Percentiles rank a stretch among this genome's conserved stretches.
Conservation (phyloP, 2,329 filamentous ascomycete genomes). For the Xylariaceae sp. region DNA sequence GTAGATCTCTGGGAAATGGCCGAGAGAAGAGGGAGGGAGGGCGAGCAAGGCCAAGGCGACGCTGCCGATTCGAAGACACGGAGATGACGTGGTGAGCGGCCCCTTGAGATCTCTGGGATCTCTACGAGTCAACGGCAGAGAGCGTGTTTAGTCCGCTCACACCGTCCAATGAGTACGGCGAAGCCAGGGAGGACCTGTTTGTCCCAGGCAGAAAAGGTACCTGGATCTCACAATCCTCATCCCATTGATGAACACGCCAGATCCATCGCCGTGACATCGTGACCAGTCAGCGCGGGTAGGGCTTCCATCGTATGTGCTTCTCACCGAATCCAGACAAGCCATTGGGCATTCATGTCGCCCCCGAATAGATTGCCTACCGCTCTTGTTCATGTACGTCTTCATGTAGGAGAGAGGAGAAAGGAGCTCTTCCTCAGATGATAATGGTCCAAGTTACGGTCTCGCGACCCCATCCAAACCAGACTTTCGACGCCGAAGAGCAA, state of each 20-base stretch:
- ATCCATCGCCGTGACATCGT: constrained; percentile 21
- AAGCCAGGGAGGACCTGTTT: not conserved
- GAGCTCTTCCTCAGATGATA: not conserved
- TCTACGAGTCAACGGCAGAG: not conserved
- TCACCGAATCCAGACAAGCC: constrained; percentile 6
- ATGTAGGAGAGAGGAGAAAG: not conserved
- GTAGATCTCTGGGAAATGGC: not conserved
- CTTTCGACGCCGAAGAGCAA: not conserved
- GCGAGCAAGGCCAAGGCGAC: not conserved
- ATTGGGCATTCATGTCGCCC: constrained; percentile 6
- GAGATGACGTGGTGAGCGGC: not conserved
- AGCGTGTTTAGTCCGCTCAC: not conserved
- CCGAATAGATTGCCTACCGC: not conserved
- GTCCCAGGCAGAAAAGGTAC: not conserved
- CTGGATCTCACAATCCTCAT: not conserved
- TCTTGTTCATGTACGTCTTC: not conserved
- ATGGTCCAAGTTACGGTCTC: not conserved
- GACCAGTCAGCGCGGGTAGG: constrained; percentile 13
- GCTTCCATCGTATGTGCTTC: constrained; percentile 4
- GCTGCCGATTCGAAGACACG: not conserved
- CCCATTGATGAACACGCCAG: constrained; percentile 2
- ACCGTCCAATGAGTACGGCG: not conserved
- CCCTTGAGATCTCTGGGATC: not conserved
- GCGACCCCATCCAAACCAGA: not conserved
- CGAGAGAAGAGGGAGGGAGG: too few species aligned